Percentiles rank a stretch among this genome's conserved stretches.
Conservation (phyloP, 2,329 filamentous ascomycete genomes). For the Hymenoscyphus scutula region DNA sequence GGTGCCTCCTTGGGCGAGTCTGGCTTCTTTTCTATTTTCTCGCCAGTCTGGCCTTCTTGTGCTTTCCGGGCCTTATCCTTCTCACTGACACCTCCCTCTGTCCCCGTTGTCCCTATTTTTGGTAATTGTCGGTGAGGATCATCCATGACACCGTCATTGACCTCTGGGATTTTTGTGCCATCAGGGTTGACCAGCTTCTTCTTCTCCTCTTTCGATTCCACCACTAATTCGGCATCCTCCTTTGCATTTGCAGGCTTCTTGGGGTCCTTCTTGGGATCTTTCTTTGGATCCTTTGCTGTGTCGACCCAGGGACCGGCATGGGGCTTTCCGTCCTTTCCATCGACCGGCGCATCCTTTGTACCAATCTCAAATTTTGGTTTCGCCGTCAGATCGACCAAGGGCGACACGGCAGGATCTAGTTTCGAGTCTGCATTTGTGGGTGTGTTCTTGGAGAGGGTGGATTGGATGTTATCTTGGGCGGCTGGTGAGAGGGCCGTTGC, state of each 20-base stretch:
- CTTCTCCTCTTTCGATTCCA: slow-evolving; percentile 46
- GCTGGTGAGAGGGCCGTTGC: slow-evolving; percentile 42
- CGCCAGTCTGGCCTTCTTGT: slow-evolving; percentile 63
- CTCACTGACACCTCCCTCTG: slow-evolving; percentile 83
- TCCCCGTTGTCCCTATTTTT: slow-evolving; percentile 83
- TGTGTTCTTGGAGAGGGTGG: slow-evolving; percentile 26
- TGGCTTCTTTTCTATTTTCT: slow-evolving; percentile 70
- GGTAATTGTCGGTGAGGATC: slow-evolving; percentile 74
- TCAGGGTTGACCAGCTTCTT: slow-evolving; percentile 51
- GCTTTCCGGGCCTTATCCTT: slow-evolving; percentile 75
- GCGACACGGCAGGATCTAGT: slow-evolving; percentile 18
- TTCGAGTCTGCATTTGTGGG: slow-evolving; percentile 23
- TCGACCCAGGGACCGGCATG: slow-evolving; percentile 81
- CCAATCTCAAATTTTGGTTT: slow-evolving; percentile 42
- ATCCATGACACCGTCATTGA: slow-evolving; percentile 86
- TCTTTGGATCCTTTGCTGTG: slow-evolving; percentile 47
- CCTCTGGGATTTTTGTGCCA: slow-evolving; percentile 60
- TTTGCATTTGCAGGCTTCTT: slow-evolving; percentile 38
- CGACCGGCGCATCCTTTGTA: slow-evolving; percentile 81
- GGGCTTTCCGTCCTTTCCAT: slow-evolving; percentile 90
- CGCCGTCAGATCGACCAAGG: slow-evolving; percentile 29
- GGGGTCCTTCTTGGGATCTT: slow-evolving; percentile 53
- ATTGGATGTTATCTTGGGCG: slow-evolving; percentile 27
- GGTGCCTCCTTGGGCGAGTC: slow-evolving; percentile 83
- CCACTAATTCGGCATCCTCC: slow-evolving; percentile 38